A percentile compares a stretch with the other conserved stretches of the same genome.
Conservation (phyloP, 2,329 filamentous ascomycete species). For the Stagonosporopsis cucurbitacearum region DNA sequence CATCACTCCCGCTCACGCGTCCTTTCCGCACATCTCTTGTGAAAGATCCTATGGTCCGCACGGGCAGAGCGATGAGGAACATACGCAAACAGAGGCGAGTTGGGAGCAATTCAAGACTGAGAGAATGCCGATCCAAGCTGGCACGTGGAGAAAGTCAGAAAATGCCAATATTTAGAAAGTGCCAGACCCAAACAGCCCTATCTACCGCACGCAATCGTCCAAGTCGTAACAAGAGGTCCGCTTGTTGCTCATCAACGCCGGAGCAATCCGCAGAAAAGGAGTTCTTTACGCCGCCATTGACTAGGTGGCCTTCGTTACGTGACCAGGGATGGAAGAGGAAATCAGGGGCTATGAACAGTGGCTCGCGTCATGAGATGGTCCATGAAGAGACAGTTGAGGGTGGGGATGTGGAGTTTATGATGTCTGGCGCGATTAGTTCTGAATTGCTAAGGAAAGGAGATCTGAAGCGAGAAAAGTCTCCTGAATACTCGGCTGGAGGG, state of each 20-base stretch:
- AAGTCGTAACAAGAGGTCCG: neutral
- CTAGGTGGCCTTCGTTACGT: neutral
- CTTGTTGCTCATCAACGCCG: constrained; percentile 7
- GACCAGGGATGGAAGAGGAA: too few species aligned
- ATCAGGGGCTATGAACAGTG: too few species aligned
- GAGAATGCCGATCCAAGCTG: too few species aligned
- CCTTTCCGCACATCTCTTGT: neutral
- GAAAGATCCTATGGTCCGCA: neutral
- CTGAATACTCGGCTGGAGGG: neutral
- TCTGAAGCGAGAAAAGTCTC: neutral
- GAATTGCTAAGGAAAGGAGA: neutral
- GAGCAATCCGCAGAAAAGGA: constrained; percentile 15
- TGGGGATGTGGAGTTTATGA: neutral
- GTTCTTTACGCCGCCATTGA: constrained; percentile 26
- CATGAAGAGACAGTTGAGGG: neutral
- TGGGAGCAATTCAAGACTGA: too few species aligned
- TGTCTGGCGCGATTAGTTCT: neutral
- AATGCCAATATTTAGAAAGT: too few species aligned
- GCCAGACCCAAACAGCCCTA: neutral
- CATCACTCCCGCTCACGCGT: too few species aligned
- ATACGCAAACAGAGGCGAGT: too few species aligned
- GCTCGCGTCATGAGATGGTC: too few species aligned
- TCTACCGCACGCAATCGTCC: neutral
- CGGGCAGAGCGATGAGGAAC: neutral
- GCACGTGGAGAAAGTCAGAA: too few species aligned